Conservation (phyloP, 2,329 filamentous ascomycete genomes). For the Chaetomiaceae sp. region DNA sequence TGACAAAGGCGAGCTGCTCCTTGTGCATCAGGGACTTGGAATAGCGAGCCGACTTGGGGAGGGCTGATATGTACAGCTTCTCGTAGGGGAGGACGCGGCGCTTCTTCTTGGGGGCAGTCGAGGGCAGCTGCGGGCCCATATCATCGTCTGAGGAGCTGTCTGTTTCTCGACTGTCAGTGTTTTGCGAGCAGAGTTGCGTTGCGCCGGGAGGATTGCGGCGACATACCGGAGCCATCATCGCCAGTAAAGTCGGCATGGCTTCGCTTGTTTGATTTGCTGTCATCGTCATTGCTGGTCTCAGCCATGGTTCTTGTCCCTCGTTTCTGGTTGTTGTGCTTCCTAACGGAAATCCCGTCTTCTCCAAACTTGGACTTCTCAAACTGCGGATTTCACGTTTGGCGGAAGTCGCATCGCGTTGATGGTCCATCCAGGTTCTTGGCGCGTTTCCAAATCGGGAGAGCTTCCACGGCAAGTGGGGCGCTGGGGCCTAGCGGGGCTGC, state of each 20-base stretch:
- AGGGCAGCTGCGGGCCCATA: constrained; percentile 87
- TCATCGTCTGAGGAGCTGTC: constrained; percentile 81
- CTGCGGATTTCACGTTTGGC: background rate
- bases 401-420: background rate
- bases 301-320: too few relatives aligned
- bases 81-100: constrained; percentile 86
- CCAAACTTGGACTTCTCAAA: too few relatives aligned
- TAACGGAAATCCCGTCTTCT: too few relatives aligned
- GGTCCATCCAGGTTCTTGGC: background rate
- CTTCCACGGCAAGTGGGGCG: constrained; percentile 8
- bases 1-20: constrained; percentile 84
- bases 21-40: constrained; percentile 98
- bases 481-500: too few relatives aligned
- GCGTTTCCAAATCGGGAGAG: constrained; percentile 8
- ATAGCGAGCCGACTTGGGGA: constrained; percentile 77
- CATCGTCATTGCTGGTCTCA: constrained; percentile 28
- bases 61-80: constrained; percentile 86
- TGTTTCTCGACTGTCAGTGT: constrained; percentile 26
- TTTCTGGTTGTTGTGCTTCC: too few relatives aligned
- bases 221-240: constrained; percentile 40
- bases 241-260: constrained; percentile 53
- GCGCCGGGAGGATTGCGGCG: background rate
- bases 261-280: constrained; percentile 46
- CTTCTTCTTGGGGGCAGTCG: constrained; percentile 81
- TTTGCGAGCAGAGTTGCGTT: background rate